These are phyloP conservation scores for Cordyceps tenuipes DNA, from an alignment of 2,329 filamentous ascomycete genomes.

Conservation along the genomic window DNA sequence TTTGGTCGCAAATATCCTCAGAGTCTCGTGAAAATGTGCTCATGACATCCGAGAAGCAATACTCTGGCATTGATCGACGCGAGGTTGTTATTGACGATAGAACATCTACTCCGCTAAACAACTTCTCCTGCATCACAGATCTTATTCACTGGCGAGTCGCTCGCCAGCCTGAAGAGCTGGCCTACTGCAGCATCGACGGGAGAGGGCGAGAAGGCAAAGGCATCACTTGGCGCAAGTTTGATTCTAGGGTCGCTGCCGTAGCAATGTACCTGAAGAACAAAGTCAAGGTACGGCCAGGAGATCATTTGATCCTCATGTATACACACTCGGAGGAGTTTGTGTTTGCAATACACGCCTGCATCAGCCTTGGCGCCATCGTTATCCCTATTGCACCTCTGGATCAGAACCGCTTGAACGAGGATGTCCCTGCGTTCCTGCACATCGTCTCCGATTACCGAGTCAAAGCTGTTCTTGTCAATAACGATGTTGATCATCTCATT, in stretches of 20 bases:
- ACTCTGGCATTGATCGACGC: constrained; percentile 94
- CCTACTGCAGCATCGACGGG: constrained; percentile 92
- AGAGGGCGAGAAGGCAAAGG: constrained; percentile 94
- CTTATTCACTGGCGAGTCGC: constrained; percentile 96
- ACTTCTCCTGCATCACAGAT: constrained; percentile 92
- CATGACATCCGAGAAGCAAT: constrained; percentile 85
- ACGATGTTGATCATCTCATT: constrained; percentile 86
- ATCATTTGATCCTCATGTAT: constrained; percentile 95
- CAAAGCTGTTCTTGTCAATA: constrained; percentile 88
- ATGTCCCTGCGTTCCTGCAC: constrained; percentile 89
- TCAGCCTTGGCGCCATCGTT: constrained; percentile 77
- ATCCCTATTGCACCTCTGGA: constrained; percentile 93
- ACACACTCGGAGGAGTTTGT: constrained; percentile 98
- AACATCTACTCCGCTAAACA: constrained; percentile 92
- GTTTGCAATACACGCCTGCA: constrained; percentile 88
- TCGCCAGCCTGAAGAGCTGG: constrained; percentile 84
- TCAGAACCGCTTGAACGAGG: constrained; percentile 86
- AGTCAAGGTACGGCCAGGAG: constrained; percentile 77
- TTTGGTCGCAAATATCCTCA: constrained; percentile 83
- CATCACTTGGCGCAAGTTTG: constrained; percentile 98
- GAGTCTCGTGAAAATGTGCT: constrained; percentile 72
- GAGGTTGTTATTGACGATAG: constrained; percentile 99
- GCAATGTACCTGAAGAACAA: constrained; percentile 96
- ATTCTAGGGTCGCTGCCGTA: constrained; percentile 86
- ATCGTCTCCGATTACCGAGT: constrained; percentile 86